phyloP scores from a whole-genome alignment of 495 filamentous ascomycete genomes.

The Talaromyces stipitatus region DNA sequence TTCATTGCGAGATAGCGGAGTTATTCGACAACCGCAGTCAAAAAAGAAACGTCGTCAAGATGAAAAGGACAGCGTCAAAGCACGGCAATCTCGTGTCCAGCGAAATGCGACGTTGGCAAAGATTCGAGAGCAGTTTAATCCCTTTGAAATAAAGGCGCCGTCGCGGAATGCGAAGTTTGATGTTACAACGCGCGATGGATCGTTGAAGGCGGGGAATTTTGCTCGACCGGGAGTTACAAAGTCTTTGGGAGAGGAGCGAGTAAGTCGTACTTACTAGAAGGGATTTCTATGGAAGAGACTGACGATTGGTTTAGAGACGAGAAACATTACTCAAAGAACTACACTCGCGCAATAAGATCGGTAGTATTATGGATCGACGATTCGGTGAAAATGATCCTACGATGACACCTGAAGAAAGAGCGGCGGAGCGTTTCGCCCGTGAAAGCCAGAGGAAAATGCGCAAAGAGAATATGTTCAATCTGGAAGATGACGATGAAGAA shows the following conservation, averaged over 20 bases:
- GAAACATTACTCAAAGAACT: slow-evolving; percentile 80
- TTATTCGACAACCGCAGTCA: slow-evolving; percentile 80
- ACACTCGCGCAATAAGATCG: slow-evolving; percentile 77
- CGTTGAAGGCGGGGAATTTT: slow-evolving; percentile 42
- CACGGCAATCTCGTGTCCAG: slow-evolving; percentile 57
- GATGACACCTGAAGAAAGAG: slow-evolving; percentile 90
- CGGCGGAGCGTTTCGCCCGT: slow-evolving; percentile 78
- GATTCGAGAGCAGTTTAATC: slow-evolving; percentile 94
- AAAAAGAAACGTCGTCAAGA: slow-evolving; percentile 83
- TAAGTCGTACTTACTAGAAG: slow-evolving; percentile 30
- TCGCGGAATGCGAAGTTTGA: slow-evolving; percentile 67
- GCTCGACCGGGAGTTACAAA: slow-evolving; percentile 77
- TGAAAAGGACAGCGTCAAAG: slow-evolving; percentile 46
- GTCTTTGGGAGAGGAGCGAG: slow-evolving; percentile 78
- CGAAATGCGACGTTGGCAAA: slow-evolving; percentile 64
- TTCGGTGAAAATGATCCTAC: slow-evolving; percentile 94
- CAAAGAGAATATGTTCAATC: slow-evolving; percentile 73
- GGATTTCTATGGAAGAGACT: neutral
- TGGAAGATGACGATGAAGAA: slow-evolving; percentile 73
- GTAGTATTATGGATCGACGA: slow-evolving; percentile 84
- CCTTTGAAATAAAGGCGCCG: slow-evolving; percentile 81
- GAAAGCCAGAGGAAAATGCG: slow-evolving; percentile 70
- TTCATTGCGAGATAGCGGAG: slow-evolving; percentile 77
- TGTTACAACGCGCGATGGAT: slow-evolving; percentile 51
- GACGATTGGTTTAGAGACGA: slow-evolving; percentile 48